These are phyloP conservation scores for Ophiostoma himal-ulmi DNA, from an alignment of 2,329 filamentous ascomycete genomes.

Conservation along the genomic window DNA sequence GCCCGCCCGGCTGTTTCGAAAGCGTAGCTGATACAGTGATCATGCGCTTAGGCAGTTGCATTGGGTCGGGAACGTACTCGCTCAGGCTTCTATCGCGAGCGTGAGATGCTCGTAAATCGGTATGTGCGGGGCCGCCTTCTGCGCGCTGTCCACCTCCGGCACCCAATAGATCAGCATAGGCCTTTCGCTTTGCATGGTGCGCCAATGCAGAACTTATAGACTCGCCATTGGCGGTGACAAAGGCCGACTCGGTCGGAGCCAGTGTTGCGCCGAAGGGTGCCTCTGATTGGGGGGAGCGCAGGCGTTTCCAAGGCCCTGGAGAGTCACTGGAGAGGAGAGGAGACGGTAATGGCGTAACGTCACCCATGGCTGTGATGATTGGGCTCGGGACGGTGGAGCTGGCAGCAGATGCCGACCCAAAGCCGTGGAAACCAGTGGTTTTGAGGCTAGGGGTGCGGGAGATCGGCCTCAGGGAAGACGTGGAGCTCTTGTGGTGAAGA, in stretches of 20 bases:
- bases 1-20: conserved; percentile 36
- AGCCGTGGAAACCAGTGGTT: conserved; percentile 42
- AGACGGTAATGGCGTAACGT: conserved; percentile 73
- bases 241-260: conserved; percentile 38
- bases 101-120: conserved; percentile 37
- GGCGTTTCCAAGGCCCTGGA: conserved; percentile 59
- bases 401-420: conserved; percentile 50
- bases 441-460: conserved; percentile 58
- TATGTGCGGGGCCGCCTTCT: conserved; percentile 26
- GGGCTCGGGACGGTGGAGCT: conserved; percentile 68
- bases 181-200: conserved; percentile 52
- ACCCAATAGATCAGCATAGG: conserved; percentile 45
- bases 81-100: conserved; percentile 76
- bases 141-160: conserved; percentile 26
- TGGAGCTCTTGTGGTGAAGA: conserved; percentile 39
- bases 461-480: conserved; percentile 45
- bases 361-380: conserved; percentile 67
- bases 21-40: conserved; percentile 65
- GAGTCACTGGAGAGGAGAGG: conserved; percentile 62
- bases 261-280: conserved; percentile 34
- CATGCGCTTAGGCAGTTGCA: conserved; percentile 63
- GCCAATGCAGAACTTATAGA: conserved; percentile 46
- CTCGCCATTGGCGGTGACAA: conserved; percentile 48
- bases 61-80: conserved; percentile 73
- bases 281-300: conserved; percentile 45